phyloP scores from a whole-genome alignment of 2,329 filamentous ascomycete genomes.

The Claviceps pusilla region DNA sequence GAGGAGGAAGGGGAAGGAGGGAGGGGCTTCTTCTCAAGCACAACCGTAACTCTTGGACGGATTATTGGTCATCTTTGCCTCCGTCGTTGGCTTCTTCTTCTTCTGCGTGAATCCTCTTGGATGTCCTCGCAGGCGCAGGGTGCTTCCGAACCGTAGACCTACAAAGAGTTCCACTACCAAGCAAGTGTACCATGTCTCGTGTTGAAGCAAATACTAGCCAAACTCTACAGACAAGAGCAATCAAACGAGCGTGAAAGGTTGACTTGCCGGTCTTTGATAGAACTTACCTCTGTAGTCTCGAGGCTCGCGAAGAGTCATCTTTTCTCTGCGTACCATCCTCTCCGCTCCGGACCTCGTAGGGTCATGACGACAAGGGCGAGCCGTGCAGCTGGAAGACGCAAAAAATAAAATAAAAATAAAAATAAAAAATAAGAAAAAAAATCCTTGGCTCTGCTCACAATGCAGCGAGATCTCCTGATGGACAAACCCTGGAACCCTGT shows the following conservation, averaged over 20 bases:
- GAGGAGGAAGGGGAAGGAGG: not conserved
- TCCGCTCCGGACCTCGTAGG: not conserved
- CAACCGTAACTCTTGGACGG: not conserved
- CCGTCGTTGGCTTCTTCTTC: not conserved
- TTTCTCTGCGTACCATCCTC: not conserved
- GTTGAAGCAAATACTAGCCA: not conserved
- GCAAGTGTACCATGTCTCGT: not conserved
- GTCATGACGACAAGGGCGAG: not conserved
- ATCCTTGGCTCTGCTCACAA: not conserved
- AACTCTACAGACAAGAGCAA: not conserved
- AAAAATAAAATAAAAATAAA: not conserved
- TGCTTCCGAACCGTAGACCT: no score
- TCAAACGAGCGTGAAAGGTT: not conserved
- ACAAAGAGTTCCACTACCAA: no score
- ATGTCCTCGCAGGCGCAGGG: not conserved
- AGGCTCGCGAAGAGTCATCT: not conserved
- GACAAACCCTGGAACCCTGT: not conserved
- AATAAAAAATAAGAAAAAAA: not conserved
- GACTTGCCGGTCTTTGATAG: not conserved
- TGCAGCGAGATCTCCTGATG: not conserved
- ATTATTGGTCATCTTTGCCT: not conserved
- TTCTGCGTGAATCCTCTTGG: not conserved
- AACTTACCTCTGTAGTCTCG: not conserved
- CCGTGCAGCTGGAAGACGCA: not conserved
- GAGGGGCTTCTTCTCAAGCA: no score